Conservation (phyloP, 495 filamentous ascomycete species). For the Aspergillus sparsus region DNA sequence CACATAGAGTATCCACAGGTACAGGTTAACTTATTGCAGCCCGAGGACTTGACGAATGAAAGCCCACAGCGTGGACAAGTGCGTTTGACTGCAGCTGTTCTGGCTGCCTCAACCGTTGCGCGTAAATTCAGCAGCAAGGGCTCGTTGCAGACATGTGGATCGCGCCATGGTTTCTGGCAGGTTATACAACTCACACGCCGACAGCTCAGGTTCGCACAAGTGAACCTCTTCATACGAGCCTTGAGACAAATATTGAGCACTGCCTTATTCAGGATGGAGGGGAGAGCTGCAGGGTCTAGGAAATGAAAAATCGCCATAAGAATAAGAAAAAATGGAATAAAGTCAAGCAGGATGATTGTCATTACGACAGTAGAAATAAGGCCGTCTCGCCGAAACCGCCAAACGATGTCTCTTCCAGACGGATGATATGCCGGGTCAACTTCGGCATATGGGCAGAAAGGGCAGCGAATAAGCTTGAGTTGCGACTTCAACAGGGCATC, state of each 20-base stretch:
- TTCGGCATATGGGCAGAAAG: conserved; percentile 90
- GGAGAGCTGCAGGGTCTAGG: conserved; percentile 39
- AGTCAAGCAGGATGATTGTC: conserved; percentile 43
- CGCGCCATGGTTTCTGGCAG: conserved; percentile 65
- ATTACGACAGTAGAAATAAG: conserved; percentile 39
- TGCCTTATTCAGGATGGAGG: conserved; percentile 50
- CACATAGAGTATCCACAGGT: conserved; percentile 98
- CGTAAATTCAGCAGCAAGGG: conserved; percentile 69
- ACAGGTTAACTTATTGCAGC: conserved; percentile 97
- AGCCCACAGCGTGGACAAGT: conserved; percentile 89
- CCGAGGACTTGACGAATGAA: conserved; percentile 86
- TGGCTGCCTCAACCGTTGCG: conserved; percentile 84
- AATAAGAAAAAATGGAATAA: conserved; percentile 55
- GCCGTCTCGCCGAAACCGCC: conserved; percentile 55
- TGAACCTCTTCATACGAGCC: conserved; percentile 68
- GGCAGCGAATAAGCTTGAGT: conserved; percentile 79
- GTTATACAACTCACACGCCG: conserved; percentile 71
- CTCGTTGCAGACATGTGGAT: conserved; percentile 68
- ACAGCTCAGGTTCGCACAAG: conserved; percentile 69
- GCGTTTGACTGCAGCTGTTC: conserved; percentile 91
- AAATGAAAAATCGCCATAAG: conserved; percentile 49
- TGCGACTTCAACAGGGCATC: conserved; percentile 70
- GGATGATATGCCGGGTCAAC: conserved; percentile 75
- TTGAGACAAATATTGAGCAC: conserved; percentile 64
- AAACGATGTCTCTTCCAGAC: conserved; percentile 38